Percentiles rank a stretch among this genome's conserved stretches.
Evolutionary conservation across 139 green algal species (phyloP).

Genomic region (Chlorokybus atmophyticus): DNA sequence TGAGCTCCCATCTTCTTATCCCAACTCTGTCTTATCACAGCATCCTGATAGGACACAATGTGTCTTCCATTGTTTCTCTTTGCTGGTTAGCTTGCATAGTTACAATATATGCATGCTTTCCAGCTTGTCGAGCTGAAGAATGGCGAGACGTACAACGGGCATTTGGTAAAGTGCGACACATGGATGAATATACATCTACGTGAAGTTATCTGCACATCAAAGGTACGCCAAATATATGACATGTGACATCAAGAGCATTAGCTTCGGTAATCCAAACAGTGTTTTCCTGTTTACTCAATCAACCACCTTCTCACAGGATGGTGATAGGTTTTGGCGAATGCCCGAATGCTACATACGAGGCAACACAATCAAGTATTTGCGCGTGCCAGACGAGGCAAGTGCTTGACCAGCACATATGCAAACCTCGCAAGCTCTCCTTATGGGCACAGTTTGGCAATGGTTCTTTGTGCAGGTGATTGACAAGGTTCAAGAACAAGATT

Average conservation of each 20-base stretch:
- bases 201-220: constrained; percentile 94
- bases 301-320: no score
- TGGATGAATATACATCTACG: constrained; percentile 98
- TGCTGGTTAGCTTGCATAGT: neutral
- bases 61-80: neutral
- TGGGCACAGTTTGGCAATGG: no score
- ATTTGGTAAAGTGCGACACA: constrained; percentile 85
- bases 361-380: constrained; percentile 98
- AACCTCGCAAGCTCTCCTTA: no score
- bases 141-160: constrained; percentile 96
- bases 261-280: no score
- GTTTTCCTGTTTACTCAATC: no score
- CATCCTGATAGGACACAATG: neutral
- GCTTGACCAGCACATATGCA: neutral
- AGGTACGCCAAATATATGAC: no score
- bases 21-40: neutral
- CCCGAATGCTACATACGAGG: constrained; percentile 84
- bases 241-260: no score
- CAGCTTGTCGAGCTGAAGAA: constrained; percentile 93
- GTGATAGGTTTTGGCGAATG: constrained; percentile 90
- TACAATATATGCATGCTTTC: neutral
- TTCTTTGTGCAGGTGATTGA: constrained; percentile 55
- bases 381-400: constrained; percentile 86
- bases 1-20: neutral
- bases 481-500: constrained; percentile 65